Evolutionary conservation across 768 basidiomycete genomes (phyloP).

Genomic region (Amanita pseudoporphyria): DNA sequence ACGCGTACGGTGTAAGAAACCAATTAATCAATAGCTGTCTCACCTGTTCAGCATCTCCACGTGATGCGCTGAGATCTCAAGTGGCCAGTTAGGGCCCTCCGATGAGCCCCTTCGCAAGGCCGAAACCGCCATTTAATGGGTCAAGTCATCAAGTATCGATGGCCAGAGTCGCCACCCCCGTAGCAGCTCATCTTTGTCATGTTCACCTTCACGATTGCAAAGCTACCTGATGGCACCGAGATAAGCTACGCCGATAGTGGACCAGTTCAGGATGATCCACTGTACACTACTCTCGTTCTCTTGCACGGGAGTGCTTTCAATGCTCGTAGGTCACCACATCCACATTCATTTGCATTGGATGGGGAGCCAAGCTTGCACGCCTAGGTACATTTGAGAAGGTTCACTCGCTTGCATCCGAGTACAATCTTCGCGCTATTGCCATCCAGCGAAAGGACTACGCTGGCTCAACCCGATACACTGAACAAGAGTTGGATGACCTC

Average conservation of each 20-base stretch:
- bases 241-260: constrained; percentile 24
- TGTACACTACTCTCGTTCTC: constrained; percentile 26
- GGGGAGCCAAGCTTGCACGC: not conserved
- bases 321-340: constrained; percentile 19
- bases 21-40: too few relatives aligned
- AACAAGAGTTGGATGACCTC: not conserved
- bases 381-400: constrained; percentile 15
- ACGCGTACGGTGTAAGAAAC: too few relatives aligned
- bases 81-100: too few relatives aligned
- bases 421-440: constrained; percentile 6
- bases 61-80: too few relatives aligned
- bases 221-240: not conserved
- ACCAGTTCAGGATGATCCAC: constrained; percentile 15
- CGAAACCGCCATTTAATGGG: too few relatives aligned
- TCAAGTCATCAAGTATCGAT: not conserved
- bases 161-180: too few relatives aligned
- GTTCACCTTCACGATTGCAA: not conserved
- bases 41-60: too few relatives aligned
- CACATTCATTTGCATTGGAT: constrained; percentile 10
- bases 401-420: constrained; percentile 12
- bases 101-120: too few relatives aligned
- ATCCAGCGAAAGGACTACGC: constrained; percentile 8
- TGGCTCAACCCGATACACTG: not conserved
- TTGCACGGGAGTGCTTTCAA: constrained; percentile 27
- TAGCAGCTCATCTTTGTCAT: not conserved